Base-by-base conservation (phyloP, 371 early-diverging fungal species). In the Apophysomyces elegans region DNA sequence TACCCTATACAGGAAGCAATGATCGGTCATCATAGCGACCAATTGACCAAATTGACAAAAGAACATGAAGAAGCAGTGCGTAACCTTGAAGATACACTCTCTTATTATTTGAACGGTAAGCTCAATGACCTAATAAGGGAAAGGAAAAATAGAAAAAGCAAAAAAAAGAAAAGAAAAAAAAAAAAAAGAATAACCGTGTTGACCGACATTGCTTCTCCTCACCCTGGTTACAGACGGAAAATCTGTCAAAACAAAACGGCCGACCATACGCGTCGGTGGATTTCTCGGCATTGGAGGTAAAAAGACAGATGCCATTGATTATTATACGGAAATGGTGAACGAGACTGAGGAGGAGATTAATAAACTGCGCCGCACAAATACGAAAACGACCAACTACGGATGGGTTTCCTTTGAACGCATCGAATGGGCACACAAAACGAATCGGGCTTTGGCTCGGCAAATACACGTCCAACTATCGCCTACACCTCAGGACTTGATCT, bases 401-500 rank as follows among this genome's bases (percentile, higher is more conserved):
- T 96, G 95, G 83, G 78, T 93, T 2, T 85, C 90, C 0, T 96
- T 91, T 62, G 77, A 80, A 26, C 81, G 78, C 13, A 87, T 91
- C 63, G 74, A 79, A 12, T 80, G 77, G 37, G 91, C 94, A 4
- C 93, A 92, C 66, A 65, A 70, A 7, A 66, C 74, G 7, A 66
- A 72, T 41, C 67, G 64, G 12, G 57, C 69, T 0, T 46, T 80
- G 4, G 54, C 57, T 2, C 47, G 62, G 11, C 36, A 69, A 35
- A 63, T 73, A 13, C 54, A 68, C 6, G 71, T 89, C 12, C 79
- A 81, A 18, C 68, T 88, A 7, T 84, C 90, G 16, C 94, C 96
- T n/a, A 77, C 87, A 13, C 91, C 93, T 44, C 79, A 85, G 38
- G 91, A 94, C 71, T 79, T 95, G 37, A 84, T 94, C 43, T 95